Percentiles rank a stretch among this genome's conserved stretches.
These are phyloP conservation scores for Yamadazyma epiphylla DNA, from an alignment of 1,139 yeast genomes.

Conservation along the genomic window DNA sequence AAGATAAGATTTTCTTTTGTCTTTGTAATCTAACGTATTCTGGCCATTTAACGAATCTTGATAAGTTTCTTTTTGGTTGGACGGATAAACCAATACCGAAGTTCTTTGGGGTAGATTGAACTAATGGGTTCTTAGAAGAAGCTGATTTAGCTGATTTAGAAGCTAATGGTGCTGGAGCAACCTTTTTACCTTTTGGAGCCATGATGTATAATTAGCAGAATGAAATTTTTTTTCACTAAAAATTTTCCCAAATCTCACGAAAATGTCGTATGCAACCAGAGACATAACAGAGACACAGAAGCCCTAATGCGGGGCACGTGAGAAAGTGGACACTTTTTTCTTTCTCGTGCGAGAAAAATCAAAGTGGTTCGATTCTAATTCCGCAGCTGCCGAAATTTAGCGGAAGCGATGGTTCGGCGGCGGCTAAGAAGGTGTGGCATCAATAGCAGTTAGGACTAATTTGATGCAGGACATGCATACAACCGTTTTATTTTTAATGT, in stretches of 20 bases:
- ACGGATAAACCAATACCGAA: conserved; percentile 41
- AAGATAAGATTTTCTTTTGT: conserved; percentile 91
- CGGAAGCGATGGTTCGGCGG: too few species aligned
- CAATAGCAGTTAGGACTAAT: too few species aligned
- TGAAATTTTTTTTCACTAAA: conserved; percentile 7
- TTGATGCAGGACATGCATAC: too few species aligned
- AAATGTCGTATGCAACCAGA: not conserved
- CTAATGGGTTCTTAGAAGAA: conserved; percentile 33
- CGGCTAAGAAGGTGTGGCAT: too few species aligned
- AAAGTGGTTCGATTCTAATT: too few species aligned
- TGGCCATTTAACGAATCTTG: conserved; percentile 96
- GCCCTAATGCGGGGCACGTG: conserved; percentile 8
- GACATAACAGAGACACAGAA: not conserved
- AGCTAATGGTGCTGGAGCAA: conserved; percentile 50
- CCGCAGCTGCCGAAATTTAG: too few species aligned
- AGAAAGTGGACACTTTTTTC: too few species aligned
- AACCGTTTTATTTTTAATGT: too few species aligned
- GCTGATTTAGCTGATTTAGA: conserved; percentile 26
- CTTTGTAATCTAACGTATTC: conserved; percentile 86
- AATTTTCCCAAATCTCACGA: conserved; percentile 1
- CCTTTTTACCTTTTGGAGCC: conserved; percentile 55
- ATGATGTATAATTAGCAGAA: conserved; percentile 14
- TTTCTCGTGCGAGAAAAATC: too few species aligned
- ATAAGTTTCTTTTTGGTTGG: conserved; percentile 49
- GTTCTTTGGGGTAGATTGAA: conserved; percentile 38